Evolutionary conservation across 2,329 filamentous ascomycete species (phyloP).

Genomic region (Leptodontidium sp.): DNA sequence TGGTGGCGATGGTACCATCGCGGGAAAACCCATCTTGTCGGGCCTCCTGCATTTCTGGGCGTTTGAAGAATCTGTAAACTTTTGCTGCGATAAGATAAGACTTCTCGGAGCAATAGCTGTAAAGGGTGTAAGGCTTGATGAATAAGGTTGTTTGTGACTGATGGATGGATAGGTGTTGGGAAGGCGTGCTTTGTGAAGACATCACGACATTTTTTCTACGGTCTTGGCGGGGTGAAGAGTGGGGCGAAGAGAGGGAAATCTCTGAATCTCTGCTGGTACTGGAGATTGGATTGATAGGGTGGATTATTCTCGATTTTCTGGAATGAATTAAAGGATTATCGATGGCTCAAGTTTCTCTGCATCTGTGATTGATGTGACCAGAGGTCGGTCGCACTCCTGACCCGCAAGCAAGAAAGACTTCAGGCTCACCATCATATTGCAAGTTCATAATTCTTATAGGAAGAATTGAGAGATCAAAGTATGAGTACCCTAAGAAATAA

Average conservation of each 20-base stretch:
- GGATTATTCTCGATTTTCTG: too few relatives aligned
- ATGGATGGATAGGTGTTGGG: neutral
- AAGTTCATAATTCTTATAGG: too few relatives aligned
- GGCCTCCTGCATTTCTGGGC: neutral
- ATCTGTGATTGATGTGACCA: too few relatives aligned
- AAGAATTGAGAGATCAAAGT: too few relatives aligned
- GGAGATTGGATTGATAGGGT: too few relatives aligned
- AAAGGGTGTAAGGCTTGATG: neutral
- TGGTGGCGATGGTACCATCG: neutral
- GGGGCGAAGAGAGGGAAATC: neutral
- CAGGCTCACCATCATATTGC: too few relatives aligned
- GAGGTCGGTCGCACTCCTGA: too few relatives aligned
- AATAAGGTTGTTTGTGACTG: neutral
- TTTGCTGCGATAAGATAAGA: neutral
- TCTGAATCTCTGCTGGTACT: too few relatives aligned
- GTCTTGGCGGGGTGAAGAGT: constrained; percentile 1
- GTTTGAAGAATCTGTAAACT: neutral
- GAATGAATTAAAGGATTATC: too few relatives aligned
- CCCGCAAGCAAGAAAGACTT: too few relatives aligned
- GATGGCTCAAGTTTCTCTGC: too few relatives aligned
- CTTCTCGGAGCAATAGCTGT: neutral
- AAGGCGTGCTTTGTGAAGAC: constrained; percentile 8
- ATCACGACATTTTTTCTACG: constrained; percentile 1
- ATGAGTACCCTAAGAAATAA: too few relatives aligned
- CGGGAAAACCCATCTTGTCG: neutral